Conservation (phyloP, 352 stramenopile genomes). For the Blastocystis sp. region DNA sequence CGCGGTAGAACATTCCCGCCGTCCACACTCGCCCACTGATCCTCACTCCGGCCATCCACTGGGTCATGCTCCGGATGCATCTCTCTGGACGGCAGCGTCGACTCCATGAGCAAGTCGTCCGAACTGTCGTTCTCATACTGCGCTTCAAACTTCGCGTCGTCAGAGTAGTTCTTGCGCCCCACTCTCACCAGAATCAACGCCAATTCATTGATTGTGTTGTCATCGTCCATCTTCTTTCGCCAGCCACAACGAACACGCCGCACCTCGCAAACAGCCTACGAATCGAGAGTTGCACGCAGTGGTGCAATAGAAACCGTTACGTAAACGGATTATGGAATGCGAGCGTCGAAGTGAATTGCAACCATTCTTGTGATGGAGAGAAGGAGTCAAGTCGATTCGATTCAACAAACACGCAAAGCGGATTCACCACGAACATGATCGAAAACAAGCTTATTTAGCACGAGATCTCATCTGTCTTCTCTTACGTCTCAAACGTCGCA, state of each 20-base stretch:
- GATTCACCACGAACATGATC: neutral
- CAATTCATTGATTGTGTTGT: neutral
- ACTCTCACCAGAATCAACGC: neutral
- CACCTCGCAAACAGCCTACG: no score
- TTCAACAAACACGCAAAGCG: neutral
- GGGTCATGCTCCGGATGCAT: neutral
- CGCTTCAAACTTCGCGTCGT: neutral
- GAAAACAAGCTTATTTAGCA: conserved; percentile 55
- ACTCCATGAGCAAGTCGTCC: neutral
- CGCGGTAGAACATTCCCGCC: neutral
- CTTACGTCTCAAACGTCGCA: conserved; percentile 68
- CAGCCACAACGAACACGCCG: no score
- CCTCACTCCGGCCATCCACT: neutral
- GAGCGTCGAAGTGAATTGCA: no score
- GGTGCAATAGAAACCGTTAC: conserved; percentile 11
- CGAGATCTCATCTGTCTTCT: conserved; percentile 72
- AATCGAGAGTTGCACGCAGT: no score
- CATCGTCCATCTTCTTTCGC: neutral
- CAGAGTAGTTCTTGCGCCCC: neutral
- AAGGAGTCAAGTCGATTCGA: neutral
- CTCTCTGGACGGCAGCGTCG: neutral
- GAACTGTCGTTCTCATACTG: neutral
- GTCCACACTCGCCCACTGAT: neutral
- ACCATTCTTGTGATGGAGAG: neutral
- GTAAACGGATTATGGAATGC: neutral